Evolutionary conservation across 257 asterid species (phyloP).

Genomic region (Solanum gandarillasii): DNA sequence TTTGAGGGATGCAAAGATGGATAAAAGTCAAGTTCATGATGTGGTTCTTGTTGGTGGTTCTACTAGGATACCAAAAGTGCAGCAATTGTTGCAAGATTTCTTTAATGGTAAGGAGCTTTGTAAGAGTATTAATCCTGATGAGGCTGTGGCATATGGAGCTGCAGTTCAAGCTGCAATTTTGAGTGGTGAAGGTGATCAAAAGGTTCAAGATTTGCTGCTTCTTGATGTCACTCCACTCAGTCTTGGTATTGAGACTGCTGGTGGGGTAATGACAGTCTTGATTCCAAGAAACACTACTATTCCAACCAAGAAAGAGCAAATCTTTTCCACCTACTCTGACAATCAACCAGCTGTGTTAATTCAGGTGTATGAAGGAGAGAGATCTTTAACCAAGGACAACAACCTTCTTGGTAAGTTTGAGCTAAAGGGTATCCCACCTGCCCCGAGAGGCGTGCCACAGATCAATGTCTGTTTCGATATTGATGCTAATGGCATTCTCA

Average conservation of each 20-base stretch:
- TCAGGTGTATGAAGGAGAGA: not conserved
- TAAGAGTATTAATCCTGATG: not conserved
- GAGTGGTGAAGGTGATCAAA: not conserved
- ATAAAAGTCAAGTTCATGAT: not conserved
- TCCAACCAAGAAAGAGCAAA: not conserved
- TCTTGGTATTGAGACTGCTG: not conserved
- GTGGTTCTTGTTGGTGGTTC: not conserved
- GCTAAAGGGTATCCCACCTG: not conserved
- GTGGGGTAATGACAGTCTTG: not conserved
- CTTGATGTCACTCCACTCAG: not conserved
- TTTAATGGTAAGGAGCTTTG: not conserved
- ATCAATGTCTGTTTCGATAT: conserved; percentile 1
- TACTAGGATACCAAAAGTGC: not conserved
- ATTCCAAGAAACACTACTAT: not conserved
- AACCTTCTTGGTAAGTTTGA: not conserved
- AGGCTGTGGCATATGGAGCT: not conserved
- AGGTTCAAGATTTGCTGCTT: not conserved
- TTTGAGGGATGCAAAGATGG: not conserved
- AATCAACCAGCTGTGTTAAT: not conserved
- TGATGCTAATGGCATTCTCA: not conserved
- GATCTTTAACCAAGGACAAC: not conserved
- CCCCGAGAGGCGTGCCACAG: not conserved
- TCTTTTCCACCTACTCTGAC: not conserved
- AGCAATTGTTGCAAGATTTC: not conserved
- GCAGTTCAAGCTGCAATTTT: not conserved